Base-by-base conservation (phyloP, 1,139 yeast species). In the Suhomyces ambrosiae region DNA sequence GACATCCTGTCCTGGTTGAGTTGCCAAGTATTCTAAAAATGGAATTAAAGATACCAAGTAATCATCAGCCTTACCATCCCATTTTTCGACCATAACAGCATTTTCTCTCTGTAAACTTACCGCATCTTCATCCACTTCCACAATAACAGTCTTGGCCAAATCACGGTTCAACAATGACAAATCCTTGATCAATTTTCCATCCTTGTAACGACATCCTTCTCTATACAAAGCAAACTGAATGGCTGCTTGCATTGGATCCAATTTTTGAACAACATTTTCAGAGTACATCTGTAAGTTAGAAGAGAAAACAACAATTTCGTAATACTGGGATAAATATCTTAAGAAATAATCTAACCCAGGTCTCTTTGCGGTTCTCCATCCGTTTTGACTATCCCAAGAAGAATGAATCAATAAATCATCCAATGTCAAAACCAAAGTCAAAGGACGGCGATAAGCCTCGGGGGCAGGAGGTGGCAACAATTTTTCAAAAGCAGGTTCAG, bases 291-390 rank as follows among this genome's bases (percentile, higher is more conserved):
- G 86, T 55, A 86, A 85, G 61, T 87, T 86, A 44, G 89, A 80
- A 23, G 94, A 80, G 60, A 92, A 92, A 37, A 94, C 69, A 40
- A 94, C 97, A 58, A 92, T 84, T 67, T 92, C 99, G 65, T 92
- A 92, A 69, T 89, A 90, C 65, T 88, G 96, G 5, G 96, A 86
- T 54, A 92, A 74, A 65, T 92, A 92, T 24, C 95, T 96, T 61
- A 92, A 71, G 69, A 92, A 92, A 72, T 94, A 94, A 65, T 94
- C 98, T 46, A 88, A 81, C 43, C 98, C 99, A 29, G 98, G 98
- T 70, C 99, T 86, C 74, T 94, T 94, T 30, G 96, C 97, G 14
- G 97, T 92, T 69, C 95, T 82, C 99, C 99, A 92, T 37, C 98
- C 98, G 58, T 82, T 76, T 62, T 87, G 81, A 50, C 89, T 81